Conservation (phyloP, 1,284 basidiomycete species). For the Heterobasidion irregulare region DNA sequence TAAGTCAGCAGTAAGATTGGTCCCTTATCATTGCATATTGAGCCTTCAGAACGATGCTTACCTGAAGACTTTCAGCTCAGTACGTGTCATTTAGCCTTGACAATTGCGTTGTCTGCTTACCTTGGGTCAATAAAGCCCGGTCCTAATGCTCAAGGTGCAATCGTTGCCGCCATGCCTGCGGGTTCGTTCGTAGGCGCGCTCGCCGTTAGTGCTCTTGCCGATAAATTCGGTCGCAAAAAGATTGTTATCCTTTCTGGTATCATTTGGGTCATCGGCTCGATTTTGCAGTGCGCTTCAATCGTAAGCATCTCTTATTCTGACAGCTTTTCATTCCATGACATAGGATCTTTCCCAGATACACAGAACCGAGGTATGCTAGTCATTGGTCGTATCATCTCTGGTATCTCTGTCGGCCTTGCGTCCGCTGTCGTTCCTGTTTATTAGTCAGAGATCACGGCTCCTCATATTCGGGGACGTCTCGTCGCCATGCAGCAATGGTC, state of each 20-base stretch:
- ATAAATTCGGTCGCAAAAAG: constrained; percentile 57
- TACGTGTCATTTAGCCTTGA: constrained; percentile 16
- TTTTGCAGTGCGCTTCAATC: constrained; percentile 56
- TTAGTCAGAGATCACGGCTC: constrained; percentile 66
- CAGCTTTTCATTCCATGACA: background rate
- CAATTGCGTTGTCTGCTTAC: background rate
- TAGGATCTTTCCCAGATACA: background rate
- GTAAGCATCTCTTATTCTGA: constrained; percentile 24
- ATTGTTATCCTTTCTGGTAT: constrained; percentile 55
- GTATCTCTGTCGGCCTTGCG: constrained; percentile 50
- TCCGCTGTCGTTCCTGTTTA: constrained; percentile 61
- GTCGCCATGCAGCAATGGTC: constrained; percentile 75
- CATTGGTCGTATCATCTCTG: constrained; percentile 57
- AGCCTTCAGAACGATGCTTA: constrained; percentile 47
- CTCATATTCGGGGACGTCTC: constrained; percentile 64
- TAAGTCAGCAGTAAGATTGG: background rate
- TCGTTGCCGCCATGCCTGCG: constrained; percentile 72
- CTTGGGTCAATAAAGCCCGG: constrained; percentile 26
- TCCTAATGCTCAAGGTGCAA: constrained; percentile 58
- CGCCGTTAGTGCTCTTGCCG: constrained; percentile 52
- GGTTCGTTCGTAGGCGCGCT: constrained; percentile 61
- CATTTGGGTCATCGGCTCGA: constrained; percentile 67
- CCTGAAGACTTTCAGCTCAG: constrained; percentile 37
- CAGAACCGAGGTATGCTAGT: constrained; percentile 37
- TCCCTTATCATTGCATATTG: background rate